phyloP scores from a whole-genome alignment of 2,329 filamentous ascomycete genomes.

The Curvularia sp. region DNA sequence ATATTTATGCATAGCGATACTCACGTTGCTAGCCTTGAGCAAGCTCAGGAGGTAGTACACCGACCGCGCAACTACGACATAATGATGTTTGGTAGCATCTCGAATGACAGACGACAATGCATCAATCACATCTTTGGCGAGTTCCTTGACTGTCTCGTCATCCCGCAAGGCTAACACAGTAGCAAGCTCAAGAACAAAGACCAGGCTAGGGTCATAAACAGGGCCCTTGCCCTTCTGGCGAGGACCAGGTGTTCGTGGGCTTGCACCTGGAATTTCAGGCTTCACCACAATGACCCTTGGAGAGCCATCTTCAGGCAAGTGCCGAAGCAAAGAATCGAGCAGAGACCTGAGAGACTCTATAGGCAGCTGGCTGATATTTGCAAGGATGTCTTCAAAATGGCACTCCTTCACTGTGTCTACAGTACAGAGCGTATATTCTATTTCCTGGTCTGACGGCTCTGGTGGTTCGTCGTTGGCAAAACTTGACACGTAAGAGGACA shows the following conservation, averaged over 20 bases:
- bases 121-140: constrained; percentile 82
- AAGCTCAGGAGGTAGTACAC: constrained; percentile 87
- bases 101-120: constrained; percentile 81
- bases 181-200: constrained; percentile 90
- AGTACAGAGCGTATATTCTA: constrained; percentile 93
- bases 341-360: constrained; percentile 65
- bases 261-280: constrained; percentile 73
- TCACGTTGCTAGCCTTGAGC: constrained; percentile 82
- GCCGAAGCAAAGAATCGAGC: constrained; percentile 75
- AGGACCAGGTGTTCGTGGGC: constrained; percentile 66
- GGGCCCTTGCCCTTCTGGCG: constrained; percentile 64
- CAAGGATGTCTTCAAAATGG: constrained; percentile 79
- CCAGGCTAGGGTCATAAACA: constrained; percentile 81
- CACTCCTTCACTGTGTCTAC: constrained; percentile 94
- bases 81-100: constrained; percentile 79
- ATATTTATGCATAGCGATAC: constrained; percentile 35
- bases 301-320: constrained; percentile 85
- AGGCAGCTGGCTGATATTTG: constrained; percentile 77
- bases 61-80: constrained; percentile 81
- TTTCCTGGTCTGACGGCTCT: constrained; percentile 94
- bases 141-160: constrained; percentile 70
- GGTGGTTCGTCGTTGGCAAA: constrained; percentile 98
- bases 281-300: constrained; percentile 88
- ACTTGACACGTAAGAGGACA: constrained; percentile 97
- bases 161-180: constrained; percentile 83